phyloP scores from a whole-genome alignment of 345 rosid species.

The Barbarea vulgaris region DNA sequence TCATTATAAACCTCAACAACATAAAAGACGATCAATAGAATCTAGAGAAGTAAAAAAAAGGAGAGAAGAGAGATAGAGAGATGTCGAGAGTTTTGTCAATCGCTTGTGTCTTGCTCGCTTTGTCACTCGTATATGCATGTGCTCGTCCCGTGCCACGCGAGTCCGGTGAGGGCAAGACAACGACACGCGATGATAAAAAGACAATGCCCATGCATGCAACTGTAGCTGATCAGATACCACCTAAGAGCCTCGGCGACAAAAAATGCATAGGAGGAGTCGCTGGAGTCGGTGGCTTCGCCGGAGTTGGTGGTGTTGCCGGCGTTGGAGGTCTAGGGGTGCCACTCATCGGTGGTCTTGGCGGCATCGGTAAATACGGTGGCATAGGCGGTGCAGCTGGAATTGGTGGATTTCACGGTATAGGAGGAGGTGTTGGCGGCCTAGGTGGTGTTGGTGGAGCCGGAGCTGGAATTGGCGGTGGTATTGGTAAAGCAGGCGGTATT shows the following conservation, averaged over 20 bases:
- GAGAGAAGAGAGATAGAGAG: neutral
- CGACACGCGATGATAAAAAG: slow-evolving; percentile 19
- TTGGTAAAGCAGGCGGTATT: slow-evolving; percentile 17
- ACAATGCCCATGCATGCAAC: slow-evolving; percentile 42
- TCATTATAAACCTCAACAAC: slow-evolving; percentile 28
- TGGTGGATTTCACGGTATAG: slow-evolving; percentile 47
- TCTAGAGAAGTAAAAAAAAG: neutral
- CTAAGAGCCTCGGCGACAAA: slow-evolving; percentile 52
- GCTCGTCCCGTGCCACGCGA: slow-evolving; percentile 38
- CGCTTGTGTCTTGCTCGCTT: slow-evolving; percentile 27
- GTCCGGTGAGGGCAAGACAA: slow-evolving; percentile 14
- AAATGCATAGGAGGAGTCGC: slow-evolving; percentile 49
- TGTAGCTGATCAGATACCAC: slow-evolving; percentile 44
- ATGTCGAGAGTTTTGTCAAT: slow-evolving; percentile 37
- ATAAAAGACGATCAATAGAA: slow-evolving; percentile 10
- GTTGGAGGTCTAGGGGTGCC: slow-evolving; percentile 59
- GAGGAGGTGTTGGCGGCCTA: slow-evolving; percentile 45
- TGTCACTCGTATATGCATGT: slow-evolving; percentile 30
- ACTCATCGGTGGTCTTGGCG: slow-evolving; percentile 65
- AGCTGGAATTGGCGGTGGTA: slow-evolving; percentile 40
- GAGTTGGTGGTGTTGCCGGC: slow-evolving; percentile 72
- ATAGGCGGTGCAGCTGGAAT: slow-evolving; percentile 50
- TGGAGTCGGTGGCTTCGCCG: slow-evolving; percentile 76
- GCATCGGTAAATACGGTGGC: slow-evolving; percentile 57
- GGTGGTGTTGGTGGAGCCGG: slow-evolving; percentile 47